These are phyloP conservation scores for Ceraceosorus guamensis DNA, from an alignment of 1,284 basidiomycete species.

Conservation along the genomic window DNA sequence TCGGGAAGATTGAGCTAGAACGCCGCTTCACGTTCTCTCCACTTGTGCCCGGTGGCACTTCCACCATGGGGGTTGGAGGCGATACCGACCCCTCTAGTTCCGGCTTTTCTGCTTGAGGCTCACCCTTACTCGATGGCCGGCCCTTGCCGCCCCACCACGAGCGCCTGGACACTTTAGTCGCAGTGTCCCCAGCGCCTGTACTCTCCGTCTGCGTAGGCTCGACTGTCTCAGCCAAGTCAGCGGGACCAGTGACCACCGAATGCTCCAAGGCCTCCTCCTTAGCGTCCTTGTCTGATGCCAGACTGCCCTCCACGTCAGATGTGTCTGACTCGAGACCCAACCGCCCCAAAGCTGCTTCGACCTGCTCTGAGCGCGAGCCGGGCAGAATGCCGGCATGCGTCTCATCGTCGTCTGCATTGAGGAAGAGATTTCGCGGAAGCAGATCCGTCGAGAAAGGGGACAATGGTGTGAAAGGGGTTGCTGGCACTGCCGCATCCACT, in stretches of 20 bases:
- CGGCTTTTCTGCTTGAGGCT: not conserved
- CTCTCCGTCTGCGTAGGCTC: not conserved
- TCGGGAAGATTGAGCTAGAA: conserved; percentile 12
- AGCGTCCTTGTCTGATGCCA: not conserved
- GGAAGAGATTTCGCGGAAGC: conserved; percentile 16
- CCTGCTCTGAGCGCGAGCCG: conserved; percentile 6
- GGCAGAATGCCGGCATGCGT: conserved; percentile 9
- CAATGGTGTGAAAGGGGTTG: conserved; percentile 4
- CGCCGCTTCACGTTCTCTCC: conserved; percentile 1
- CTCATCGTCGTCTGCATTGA: conserved; percentile 16
- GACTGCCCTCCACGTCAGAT: conserved; percentile 4
- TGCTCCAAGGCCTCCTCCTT: not conserved
- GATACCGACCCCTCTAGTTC: not conserved
- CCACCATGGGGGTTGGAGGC: not conserved
- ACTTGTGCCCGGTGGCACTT: not conserved
- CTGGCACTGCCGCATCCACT: no score
- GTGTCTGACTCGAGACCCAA: conserved; percentile 15
- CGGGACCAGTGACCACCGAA: not conserved
- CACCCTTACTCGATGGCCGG: conserved; percentile 5
- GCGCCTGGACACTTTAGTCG: not conserved
- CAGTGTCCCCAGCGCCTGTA: not conserved
- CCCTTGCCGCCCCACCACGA: conserved; percentile 8
- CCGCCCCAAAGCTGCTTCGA: conserved; percentile 13
- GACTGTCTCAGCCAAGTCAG: not conserved
- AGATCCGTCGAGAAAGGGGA: conserved; percentile 18